phyloP scores from a whole-genome alignment of 192 early-diverging fungal genomes.

The Coemansia furcata region DNA sequence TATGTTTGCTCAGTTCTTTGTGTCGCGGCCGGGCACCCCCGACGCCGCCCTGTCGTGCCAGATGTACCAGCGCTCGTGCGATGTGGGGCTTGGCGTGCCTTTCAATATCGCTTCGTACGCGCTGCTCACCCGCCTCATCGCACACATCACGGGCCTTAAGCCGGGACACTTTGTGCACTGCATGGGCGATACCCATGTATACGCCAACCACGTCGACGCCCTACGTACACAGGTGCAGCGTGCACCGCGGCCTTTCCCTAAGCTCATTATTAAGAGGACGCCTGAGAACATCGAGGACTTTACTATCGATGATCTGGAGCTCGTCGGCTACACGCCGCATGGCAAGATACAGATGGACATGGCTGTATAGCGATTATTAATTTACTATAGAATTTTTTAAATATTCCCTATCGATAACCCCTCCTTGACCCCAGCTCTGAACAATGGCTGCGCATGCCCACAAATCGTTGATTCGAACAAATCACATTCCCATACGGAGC shows the following conservation, averaged over 20 bases:
- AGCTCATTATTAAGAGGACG: conserved; percentile 59
- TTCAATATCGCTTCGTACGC: conserved; percentile 99
- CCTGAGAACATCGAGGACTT: conserved; percentile 70
- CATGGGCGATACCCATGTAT: conserved; percentile 96
- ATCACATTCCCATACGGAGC: neutral
- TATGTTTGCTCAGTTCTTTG: conserved; percentile 96
- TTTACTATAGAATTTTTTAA: neutral
- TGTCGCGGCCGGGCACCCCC: conserved; percentile 63
- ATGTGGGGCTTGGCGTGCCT: conserved; percentile 95
- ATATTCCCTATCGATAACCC: neutral
- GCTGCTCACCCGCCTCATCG: conserved; percentile 85
- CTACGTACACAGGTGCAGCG: conserved; percentile 76
- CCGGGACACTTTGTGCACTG: conserved; percentile 88
- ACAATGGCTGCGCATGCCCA: too few species aligned
- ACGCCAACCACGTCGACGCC: conserved; percentile 86
- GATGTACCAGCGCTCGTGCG: conserved; percentile 93
- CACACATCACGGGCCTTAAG: conserved; percentile 77
- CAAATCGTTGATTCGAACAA: too few species aligned
- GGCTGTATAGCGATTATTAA: conserved; percentile 66
- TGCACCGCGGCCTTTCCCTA: conserved; percentile 80
- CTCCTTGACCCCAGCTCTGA: neutral
- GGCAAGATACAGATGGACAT: conserved; percentile 90
- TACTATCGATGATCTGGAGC: conserved; percentile 71
- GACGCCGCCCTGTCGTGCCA: conserved; percentile 78
- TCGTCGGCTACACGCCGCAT: conserved; percentile 84